phyloP scores from a whole-genome alignment of 352 stramenopile genomes.

The Pythium sp. region DNA sequence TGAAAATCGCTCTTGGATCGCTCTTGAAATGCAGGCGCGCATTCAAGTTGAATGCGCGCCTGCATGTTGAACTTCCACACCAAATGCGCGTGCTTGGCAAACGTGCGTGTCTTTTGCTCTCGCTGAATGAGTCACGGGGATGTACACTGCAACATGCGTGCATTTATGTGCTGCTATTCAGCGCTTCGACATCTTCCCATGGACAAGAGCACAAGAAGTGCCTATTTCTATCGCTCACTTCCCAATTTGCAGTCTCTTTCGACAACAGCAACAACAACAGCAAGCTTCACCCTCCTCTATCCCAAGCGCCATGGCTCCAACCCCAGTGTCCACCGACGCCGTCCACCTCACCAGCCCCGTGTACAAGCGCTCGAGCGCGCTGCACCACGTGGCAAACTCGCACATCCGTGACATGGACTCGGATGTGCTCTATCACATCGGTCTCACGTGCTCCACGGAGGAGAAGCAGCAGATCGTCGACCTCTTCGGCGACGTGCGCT shows the following conservation, averaged over 20 bases:
- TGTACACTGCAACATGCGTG: not conserved
- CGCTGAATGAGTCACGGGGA: no score
- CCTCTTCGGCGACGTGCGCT: slow-evolving; percentile 71
- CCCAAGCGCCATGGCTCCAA: slow-evolving; percentile 9
- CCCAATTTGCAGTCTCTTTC: not conserved
- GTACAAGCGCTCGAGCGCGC: slow-evolving; percentile 1
- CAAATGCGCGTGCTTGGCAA: no score
- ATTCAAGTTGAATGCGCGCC: no score
- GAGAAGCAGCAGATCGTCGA: slow-evolving; percentile 39
- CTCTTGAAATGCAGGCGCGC: no score
- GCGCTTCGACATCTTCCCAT: no score
- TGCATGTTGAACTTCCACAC: no score
- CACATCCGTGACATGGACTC: slow-evolving; percentile 53
- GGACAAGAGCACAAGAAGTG: no score
- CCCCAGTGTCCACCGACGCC: not conserved
- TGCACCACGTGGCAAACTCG: slow-evolving; percentile 51
- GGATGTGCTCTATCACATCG: slow-evolving; percentile 79
- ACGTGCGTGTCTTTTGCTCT: no score
- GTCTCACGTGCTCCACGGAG: slow-evolving; percentile 47
- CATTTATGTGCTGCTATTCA: no score
- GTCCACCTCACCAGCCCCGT: slow-evolving; percentile 14
- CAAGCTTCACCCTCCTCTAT: not conserved
- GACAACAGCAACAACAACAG: not conserved
- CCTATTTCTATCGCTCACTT: slow-evolving; percentile 1
- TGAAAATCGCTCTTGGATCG: no score